Evolutionary conservation across 352 stramenopile species (phyloP), one percentile per base, ranked within the genome.

Genomic region (Globisporangium echinulatum): DNA sequence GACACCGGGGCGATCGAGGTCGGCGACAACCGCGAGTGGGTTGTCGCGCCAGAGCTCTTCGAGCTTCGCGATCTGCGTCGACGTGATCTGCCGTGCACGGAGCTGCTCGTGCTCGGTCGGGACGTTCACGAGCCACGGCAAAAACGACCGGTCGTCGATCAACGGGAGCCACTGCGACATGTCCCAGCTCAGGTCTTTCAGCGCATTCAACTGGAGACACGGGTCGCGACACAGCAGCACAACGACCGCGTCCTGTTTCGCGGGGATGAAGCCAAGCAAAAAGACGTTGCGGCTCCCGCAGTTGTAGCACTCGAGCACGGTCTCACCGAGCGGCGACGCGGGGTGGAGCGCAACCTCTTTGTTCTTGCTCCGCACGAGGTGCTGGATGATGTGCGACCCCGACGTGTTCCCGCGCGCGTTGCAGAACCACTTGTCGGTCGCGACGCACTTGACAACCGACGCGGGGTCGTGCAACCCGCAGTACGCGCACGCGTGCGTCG

Each of bases 181-280:
- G 68, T 99, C 97, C 97, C 97, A 99, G 72, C 96, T 98, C 96
- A 99, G 98, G 73, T 99, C 95, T 73, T 99, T 98, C 56, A 99
- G 75, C 14, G 92, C 92, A 56, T 94, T 97, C 56, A 96, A 98
- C 71, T 98, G 96, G 11, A 99, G 77, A 78, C 97, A 99, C 42
- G 86, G 86, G 53, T 98, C 94, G 50, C 97, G 79, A 71, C 98
- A 99, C 8, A 99, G 80, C 61, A 99, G 78, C 9, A 99, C 96
- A 17, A 99, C 97, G 37, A 99, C 96, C 44, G 87, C 94, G 65
- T 98, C 92, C 55, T 92, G 82, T 59, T 98, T 98, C 19, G 96
- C 96, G 1, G 97, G 97, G 54, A 99, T 97, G 69, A 99, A 99
- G 33, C 98, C 98, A 49, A 99, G 73, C 48, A 98, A 72, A 67